Base-by-base conservation (phyloP, 2,329 filamentous ascomycete genomes). In the Ceratocystis papillata region DNA sequence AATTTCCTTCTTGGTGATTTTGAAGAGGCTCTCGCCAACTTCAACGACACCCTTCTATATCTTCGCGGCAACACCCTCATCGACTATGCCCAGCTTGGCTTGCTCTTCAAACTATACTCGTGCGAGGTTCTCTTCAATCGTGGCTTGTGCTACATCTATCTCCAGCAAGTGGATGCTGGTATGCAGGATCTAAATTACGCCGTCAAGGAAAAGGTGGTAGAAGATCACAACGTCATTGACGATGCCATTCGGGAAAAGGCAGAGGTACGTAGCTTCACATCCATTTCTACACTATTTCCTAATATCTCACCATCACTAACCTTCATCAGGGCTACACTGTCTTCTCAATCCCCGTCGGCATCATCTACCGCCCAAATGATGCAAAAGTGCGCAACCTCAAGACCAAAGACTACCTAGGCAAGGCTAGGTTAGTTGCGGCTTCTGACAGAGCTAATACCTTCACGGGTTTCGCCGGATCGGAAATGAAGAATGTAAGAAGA, bases 351-450 rank as follows among this genome's bases (percentile, higher is more conserved):
- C 94, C 94, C 0, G 92, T 97, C 12, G 94, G 94, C 28, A 89
- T 96, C 41, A 84, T 99, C 17, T 99, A 97, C 76, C 83, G 94
- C 67, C 94, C 94, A 25, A 97, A 96, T 74, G 92, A 96, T 72
- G 92, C 94, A 69, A 99, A 99, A 77, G 94, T 99, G 70, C 95
- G 95, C 77, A 99, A 99, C 73, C 80, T 99, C 72, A 96, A 96
- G 79, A 90, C 91, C 25, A 97, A 97, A 75, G 92, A 99, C 74
- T 99, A 99, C 72, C 85, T 99, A 2, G 94, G 94, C 68, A 96
- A 96, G 76, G 91, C 94, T n/a, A 85, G 90, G 68, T 80, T 99
- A 44, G 89, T 99, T 7, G 94, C 94, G 28, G 89, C 92, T 30
- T 89, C 90, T 1, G 90, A 96, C 72, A 83, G 87, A 65, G 78